Evolutionary conservation across 1,139 yeast species (phyloP).

Genomic region (Nakaseomyces uthaithaninus): DNA sequence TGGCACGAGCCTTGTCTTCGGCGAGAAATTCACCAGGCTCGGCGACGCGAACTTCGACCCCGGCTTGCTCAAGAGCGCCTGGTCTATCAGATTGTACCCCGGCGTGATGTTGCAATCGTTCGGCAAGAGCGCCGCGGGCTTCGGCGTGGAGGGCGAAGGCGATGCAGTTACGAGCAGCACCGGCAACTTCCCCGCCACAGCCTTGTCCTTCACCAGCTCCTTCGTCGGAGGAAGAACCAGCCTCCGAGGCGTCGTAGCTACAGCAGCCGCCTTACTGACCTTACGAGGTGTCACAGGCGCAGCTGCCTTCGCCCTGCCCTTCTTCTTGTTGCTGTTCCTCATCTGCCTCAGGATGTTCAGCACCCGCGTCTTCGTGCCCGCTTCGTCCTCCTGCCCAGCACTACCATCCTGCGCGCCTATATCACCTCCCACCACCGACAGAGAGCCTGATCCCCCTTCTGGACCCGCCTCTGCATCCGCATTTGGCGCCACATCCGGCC

Average conservation of each 20-base stretch:
- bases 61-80: conserved; percentile 1
- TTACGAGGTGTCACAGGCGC: background rate
- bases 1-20: background rate
- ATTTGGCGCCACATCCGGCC: no score
- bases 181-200: conserved; percentile 1
- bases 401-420: background rate
- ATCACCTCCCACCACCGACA: background rate
- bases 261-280: background rate
- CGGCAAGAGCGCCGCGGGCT: conserved; percentile 4
- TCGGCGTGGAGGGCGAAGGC: conserved; percentile 1
- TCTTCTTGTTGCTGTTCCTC: conserved; percentile 15
- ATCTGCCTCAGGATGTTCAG: conserved; percentile 21
- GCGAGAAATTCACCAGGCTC: background rate
- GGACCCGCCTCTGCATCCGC: no score
- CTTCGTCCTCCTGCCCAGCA: background rate
- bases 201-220: background rate
- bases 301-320: background rate
- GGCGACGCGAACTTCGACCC: conserved; percentile 6
- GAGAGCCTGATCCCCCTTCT: no score
- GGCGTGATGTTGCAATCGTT: conserved; percentile 4
- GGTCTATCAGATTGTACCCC: conserved; percentile 5
- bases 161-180: conserved; percentile 3
- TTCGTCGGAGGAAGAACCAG: conserved; percentile 1
- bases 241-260: background rate
- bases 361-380: conserved; percentile 15